These are phyloP conservation scores for Hansenula lynferdii DNA, from an alignment of 1,139 yeast genomes.

Conservation along the genomic window DNA sequence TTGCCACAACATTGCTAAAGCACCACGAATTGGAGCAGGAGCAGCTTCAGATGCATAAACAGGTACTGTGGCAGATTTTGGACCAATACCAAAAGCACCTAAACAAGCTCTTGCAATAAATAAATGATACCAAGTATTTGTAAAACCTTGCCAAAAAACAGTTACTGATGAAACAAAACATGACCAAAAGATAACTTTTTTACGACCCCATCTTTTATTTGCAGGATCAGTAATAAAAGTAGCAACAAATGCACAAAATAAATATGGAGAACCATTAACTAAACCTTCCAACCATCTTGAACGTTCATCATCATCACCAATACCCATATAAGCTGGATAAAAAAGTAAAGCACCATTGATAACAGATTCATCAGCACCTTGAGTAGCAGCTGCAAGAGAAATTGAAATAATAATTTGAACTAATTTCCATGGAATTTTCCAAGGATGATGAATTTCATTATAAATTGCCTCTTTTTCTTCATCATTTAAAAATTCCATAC, in stretches of 20 bases:
- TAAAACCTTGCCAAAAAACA: constrained; percentile 76
- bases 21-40: constrained; percentile 73
- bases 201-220: constrained; percentile 62
- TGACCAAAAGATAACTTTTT: constrained; percentile 65
- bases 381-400: constrained; percentile 87
- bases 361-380: constrained; percentile 91
- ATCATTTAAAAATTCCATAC: constrained; percentile 51
- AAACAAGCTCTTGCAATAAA: constrained; percentile 67
- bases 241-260: constrained; percentile 64
- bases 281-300: constrained; percentile 70
- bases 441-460: constrained; percentile 51
- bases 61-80: constrained; percentile 77
- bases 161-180: constrained; percentile 61
- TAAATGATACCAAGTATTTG: constrained; percentile 69
- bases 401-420: constrained; percentile 65
- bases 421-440: constrained; percentile 47
- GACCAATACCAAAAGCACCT: constrained; percentile 72
- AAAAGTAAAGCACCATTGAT: constrained; percentile 78
- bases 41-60: constrained; percentile 79
- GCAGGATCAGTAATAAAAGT: constrained; percentile 72
- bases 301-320: constrained; percentile 41
- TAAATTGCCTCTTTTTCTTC: constrained; percentile 55
- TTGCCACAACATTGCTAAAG: constrained; percentile 86
- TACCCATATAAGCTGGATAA: constrained; percentile 55
- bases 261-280: constrained; percentile 77